phyloP scores from a whole-genome alignment of 805 yeast species.

The Yarrowia sp. region DNA sequence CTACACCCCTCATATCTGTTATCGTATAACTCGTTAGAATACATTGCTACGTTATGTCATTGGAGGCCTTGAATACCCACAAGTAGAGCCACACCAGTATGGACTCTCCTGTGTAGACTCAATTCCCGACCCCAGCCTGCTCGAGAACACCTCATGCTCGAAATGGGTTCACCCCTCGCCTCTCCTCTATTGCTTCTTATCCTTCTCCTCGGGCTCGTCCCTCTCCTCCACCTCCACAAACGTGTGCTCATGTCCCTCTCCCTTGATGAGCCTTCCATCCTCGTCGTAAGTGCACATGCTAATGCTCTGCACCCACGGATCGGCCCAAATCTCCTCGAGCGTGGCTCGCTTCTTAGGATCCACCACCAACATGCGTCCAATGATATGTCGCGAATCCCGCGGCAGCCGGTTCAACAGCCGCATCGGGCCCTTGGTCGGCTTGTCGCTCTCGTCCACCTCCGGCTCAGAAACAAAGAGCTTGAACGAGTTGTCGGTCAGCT shows the following conservation, averaged over 20 bases:
- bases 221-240: slow-evolving; percentile 34
- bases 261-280: slow-evolving; percentile 31
- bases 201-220: slow-evolving; percentile 17
- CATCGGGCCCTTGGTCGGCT: slow-evolving; percentile 59
- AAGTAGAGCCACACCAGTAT: too few species aligned
- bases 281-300: slow-evolving; percentile 46
- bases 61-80: too few species aligned
- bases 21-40: too few species aligned
- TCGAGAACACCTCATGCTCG: too few species aligned
- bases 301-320: slow-evolving; percentile 58
- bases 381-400: slow-evolving; percentile 54
- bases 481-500: slow-evolving; percentile 74
- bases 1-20: too few species aligned
- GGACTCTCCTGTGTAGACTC: too few species aligned
- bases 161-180: too few species aligned
- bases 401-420: slow-evolving; percentile 72
- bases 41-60: too few species aligned
- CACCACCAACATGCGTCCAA: slow-evolving; percentile 62
- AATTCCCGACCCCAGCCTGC: too few species aligned
- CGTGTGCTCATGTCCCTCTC: slow-evolving; percentile 38
- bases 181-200: not conserved
- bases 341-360: slow-evolving; percentile 56
- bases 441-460: slow-evolving; percentile 29
- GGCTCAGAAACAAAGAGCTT: slow-evolving; percentile 53
- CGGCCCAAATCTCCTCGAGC: slow-evolving; percentile 53